Conservation (phyloP, 352 stramenopile genomes). For the Phytophthora cryptogea region DNA sequence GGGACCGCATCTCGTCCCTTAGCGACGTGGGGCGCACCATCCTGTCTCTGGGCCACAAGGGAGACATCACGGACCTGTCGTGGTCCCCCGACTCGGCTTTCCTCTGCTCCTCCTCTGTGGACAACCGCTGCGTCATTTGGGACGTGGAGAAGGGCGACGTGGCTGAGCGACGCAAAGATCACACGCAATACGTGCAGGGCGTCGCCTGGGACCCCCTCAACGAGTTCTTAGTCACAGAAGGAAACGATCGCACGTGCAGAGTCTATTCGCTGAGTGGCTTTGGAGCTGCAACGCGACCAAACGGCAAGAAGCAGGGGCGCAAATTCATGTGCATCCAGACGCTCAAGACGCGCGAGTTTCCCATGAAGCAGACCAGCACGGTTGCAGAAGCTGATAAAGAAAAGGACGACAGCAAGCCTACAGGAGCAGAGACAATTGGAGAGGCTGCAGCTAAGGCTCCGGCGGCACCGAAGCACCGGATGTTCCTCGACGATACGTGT, state of each 20-base stretch:
- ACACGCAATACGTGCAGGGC: constrained; percentile 96
- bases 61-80: constrained; percentile 91
- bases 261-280: constrained; percentile 90
- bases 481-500: constrained; percentile 95
- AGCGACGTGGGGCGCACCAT: constrained; percentile 81
- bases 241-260: constrained; percentile 94
- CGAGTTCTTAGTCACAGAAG: constrained; percentile 93
- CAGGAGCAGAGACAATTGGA: neutral
- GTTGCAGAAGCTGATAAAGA: constrained; percentile 18
- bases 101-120: constrained; percentile 92
- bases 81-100: constrained; percentile 93
- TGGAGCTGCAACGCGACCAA: constrained; percentile 45
- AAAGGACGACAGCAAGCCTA: constrained; percentile 12
- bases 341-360: constrained; percentile 78
- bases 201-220: constrained; percentile 95
- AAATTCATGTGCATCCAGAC: constrained; percentile 82
- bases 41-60: constrained; percentile 82
- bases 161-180: constrained; percentile 89
- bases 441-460: constrained; percentile 20
- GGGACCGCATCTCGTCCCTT: constrained; percentile 77
- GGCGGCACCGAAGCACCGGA: constrained; percentile 60
- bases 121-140: constrained; percentile 92
- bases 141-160: constrained; percentile 79
- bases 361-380: constrained; percentile 11
- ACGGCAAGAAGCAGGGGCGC: constrained; percentile 67